Conservation (phyloP, 1,284 basidiomycete species). For the Trametes hirsuta region DNA sequence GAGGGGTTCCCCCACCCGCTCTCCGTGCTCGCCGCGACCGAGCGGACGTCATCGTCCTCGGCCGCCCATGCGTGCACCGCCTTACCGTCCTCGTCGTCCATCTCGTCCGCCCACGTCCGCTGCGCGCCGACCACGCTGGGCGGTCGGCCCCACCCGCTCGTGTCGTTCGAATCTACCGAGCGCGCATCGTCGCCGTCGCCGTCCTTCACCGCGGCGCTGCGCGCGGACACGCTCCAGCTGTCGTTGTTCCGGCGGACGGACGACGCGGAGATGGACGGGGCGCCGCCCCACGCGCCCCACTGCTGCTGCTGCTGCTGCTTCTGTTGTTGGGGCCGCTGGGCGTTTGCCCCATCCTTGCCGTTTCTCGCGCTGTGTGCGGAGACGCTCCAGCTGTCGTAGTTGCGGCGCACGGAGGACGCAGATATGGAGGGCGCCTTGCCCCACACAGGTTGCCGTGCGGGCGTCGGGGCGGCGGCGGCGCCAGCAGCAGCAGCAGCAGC, state of each 20-base stretch:
- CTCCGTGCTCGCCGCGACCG: conserved; percentile 19
- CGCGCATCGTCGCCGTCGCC: conserved; percentile 1
- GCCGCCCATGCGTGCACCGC: background rate
- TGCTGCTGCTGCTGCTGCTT: background rate
- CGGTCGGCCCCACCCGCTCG: conserved; percentile 14
- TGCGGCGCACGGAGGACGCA: conserved; percentile 17
- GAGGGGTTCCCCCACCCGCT: conserved; percentile 26
- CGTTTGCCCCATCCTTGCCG: background rate
- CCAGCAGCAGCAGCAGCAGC: background rate
- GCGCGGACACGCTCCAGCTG: conserved; percentile 19
- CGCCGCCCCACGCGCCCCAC: conserved; percentile 14
- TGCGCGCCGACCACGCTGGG: background rate
- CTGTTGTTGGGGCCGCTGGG: background rate
- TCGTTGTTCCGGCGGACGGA: conserved; percentile 18
- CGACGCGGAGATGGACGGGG: conserved; percentile 18
- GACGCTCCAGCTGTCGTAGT: conserved; percentile 22
- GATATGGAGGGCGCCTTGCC: conserved; percentile 19
- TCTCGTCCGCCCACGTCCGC: conserved; percentile 20
- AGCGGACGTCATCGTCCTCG: conserved; percentile 14
- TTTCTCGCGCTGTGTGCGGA: background rate
- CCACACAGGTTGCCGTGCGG: conserved; percentile 4
- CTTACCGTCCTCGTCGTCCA: conserved; percentile 13
- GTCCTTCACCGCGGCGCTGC: background rate
- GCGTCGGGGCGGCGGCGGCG: background rate
- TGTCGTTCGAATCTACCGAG: conserved; percentile 9